Conservation (phyloP, 1,284 basidiomycete species). For the Heterobasidion annosum region DNA sequence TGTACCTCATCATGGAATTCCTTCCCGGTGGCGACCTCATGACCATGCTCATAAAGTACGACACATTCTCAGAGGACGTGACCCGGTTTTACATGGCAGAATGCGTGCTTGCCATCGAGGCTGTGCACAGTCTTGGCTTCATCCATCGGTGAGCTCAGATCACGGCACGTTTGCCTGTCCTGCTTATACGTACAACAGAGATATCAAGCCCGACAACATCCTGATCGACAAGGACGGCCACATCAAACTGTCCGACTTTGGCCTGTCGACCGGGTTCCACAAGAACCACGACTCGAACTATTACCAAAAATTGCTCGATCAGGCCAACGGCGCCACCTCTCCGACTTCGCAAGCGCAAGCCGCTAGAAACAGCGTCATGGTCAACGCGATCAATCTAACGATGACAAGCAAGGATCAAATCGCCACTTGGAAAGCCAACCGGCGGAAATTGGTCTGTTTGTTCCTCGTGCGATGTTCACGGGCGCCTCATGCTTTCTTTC, state of each 20-base stretch:
- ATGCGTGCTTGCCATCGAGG: constrained; percentile 95
- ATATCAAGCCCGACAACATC: constrained; percentile 99
- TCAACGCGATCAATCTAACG: constrained; percentile 91
- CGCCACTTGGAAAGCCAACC: constrained; percentile 98
- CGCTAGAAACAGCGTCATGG: constrained; percentile 87
- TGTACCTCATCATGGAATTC: constrained; percentile 99
- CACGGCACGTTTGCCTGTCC: constrained; percentile 4
- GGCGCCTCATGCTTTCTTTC: background rate
- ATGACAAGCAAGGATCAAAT: constrained; percentile 92
- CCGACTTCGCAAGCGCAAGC: constrained; percentile 35
- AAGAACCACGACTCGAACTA: constrained; percentile 94
- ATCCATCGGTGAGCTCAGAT: constrained; percentile 79
- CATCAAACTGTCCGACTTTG: constrained; percentile 97
- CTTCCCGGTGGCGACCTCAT: constrained; percentile 96
- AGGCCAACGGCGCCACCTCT: constrained; percentile 31
- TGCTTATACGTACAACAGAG: constrained; percentile 38
- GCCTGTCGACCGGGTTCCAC: constrained; percentile 95
- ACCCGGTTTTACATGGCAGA: constrained; percentile 99
- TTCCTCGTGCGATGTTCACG: background rate
- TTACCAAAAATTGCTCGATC: constrained; percentile 82
- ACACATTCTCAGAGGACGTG: constrained; percentile 97
- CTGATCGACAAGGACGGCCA: constrained; percentile 96
- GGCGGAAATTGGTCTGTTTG: constrained; percentile 79
- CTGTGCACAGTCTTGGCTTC: constrained; percentile 97
- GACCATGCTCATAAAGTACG: constrained; percentile 99